A percentile compares a stretch with the other conserved stretches of the same genome.
Evolutionary conservation across 1,139 yeast species (phyloP).

Genomic region (Wickerhamiella infanticola): DNA sequence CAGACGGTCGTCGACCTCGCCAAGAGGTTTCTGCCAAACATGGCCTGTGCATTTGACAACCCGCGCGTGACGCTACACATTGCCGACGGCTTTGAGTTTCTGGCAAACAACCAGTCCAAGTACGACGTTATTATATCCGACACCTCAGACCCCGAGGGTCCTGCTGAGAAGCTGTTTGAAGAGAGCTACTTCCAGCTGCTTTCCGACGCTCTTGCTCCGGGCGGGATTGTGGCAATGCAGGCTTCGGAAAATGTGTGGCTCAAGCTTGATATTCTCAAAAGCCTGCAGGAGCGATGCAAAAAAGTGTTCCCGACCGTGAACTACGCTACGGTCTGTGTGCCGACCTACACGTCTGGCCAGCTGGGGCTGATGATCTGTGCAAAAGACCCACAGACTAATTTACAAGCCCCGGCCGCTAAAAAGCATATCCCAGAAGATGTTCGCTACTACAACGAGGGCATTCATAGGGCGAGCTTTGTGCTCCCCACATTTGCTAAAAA

Average conservation of each 20-base stretch:
- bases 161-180: slow-evolving; percentile 89
- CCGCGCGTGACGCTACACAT: slow-evolving; percentile 59
- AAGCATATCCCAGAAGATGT: slow-evolving; percentile 40
- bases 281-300: slow-evolving; percentile 44
- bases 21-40: slow-evolving; percentile 58
- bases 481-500: slow-evolving; percentile 37
- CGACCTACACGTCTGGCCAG: slow-evolving; percentile 94
- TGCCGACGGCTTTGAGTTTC: slow-evolving; percentile 79
- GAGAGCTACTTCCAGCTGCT: slow-evolving; percentile 63
- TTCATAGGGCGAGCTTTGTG: slow-evolving; percentile 69
- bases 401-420: slow-evolving; percentile 42
- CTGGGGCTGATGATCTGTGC: slow-evolving; percentile 76
- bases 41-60: slow-evolving; percentile 45
- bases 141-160: slow-evolving; percentile 96
- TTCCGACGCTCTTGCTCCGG: slow-evolving; percentile 45
- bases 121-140: slow-evolving; percentile 89
- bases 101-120: slow-evolving; percentile 36
- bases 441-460: slow-evolving; percentile 55
- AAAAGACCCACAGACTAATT: slow-evolving; percentile 37
- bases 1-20: slow-evolving; percentile 67
- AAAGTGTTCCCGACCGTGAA: slow-evolving; percentile 66
- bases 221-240: slow-evolving; percentile 82
- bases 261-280: slow-evolving; percentile 48
- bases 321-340: slow-evolving; percentile 79
- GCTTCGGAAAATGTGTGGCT: slow-evolving; percentile 83